Percentiles rank a stretch among this genome's conserved stretches.
phyloP scores from a whole-genome alignment of 2,329 filamentous ascomycete genomes.

The Calonectria pseudoreteaudii region DNA sequence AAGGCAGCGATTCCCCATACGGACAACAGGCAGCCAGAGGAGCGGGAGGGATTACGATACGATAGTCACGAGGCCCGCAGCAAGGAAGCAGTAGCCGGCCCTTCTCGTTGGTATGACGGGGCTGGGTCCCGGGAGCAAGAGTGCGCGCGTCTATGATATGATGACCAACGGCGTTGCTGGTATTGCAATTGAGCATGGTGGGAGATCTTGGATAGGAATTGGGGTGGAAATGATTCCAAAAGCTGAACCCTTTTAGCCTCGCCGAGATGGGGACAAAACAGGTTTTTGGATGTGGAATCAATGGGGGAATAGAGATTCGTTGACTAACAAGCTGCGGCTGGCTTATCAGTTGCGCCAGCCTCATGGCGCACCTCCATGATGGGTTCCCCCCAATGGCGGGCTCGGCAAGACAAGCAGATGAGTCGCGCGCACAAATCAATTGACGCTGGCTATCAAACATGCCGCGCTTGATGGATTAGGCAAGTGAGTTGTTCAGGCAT shows the following conservation, averaged over 20 bases:
- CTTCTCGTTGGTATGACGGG: slow-evolving; percentile 1
- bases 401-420: not conserved
- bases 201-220: not conserved
- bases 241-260: not conserved
- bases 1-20: not conserved
- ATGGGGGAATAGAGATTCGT: not conserved
- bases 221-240: not conserved
- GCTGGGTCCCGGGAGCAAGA: not conserved
- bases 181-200: not conserved
- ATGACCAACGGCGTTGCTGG: not conserved
- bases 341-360: slow-evolving; percentile 7
- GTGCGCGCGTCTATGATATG: not conserved
- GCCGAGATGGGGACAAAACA: not conserved
- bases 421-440: not conserved
- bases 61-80: not conserved
- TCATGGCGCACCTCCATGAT: not conserved
- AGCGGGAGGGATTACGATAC: not conserved
- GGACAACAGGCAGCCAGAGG: not conserved
- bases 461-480: not conserved
- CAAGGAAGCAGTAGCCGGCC: not conserved
- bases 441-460: not conserved
- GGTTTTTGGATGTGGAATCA: not conserved
- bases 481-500: not conserved
- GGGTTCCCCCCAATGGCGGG: not conserved
- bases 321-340: not conserved